Conservation (phyloP, 805 yeast species). For the Kluyveromyces nonfermentans region DNA sequence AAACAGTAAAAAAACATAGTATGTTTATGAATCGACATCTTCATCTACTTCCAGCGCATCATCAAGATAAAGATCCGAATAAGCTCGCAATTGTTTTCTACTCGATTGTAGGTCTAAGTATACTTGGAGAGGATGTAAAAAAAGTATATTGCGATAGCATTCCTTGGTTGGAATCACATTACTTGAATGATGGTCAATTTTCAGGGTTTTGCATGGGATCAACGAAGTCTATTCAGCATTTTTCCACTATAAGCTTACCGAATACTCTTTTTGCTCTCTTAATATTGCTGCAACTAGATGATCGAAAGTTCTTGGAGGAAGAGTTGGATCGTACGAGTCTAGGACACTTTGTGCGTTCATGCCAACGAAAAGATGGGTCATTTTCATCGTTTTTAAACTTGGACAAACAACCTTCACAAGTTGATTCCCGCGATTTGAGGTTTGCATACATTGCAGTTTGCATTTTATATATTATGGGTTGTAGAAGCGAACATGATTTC, state of each 20-base stretch:
- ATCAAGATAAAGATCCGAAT: slow-evolving; percentile 59
- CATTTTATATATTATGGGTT: slow-evolving; percentile 42
- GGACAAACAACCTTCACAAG: slow-evolving; percentile 24
- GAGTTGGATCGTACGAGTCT: slow-evolving; percentile 35
- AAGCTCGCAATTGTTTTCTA: slow-evolving; percentile 64
- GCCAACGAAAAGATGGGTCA: slow-evolving; percentile 54
- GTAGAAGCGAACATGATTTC: slow-evolving; percentile 15
- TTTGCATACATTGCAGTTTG: slow-evolving; percentile 65
- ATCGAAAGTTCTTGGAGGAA: slow-evolving; percentile 31
- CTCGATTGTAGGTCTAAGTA: slow-evolving; percentile 44
- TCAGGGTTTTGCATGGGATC: slow-evolving; percentile 24
- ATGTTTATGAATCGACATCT: slow-evolving; percentile 45
- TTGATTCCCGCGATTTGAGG: slow-evolving; percentile 63
- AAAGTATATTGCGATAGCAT: slow-evolving; percentile 24
- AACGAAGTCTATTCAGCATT: slow-evolving; percentile 9
- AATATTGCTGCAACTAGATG: slow-evolving; percentile 43
- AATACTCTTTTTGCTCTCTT: slow-evolving; percentile 68
- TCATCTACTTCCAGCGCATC: slow-evolving; percentile 42
- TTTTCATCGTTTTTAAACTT: slow-evolving; percentile 40
- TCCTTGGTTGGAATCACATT: slow-evolving; percentile 20
- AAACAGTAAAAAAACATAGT: slow-evolving; percentile 18
- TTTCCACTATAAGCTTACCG: slow-evolving; percentile 46
- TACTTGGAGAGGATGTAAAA: slow-evolving; percentile 21
- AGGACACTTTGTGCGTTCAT: slow-evolving; percentile 44
- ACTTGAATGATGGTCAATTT: slow-evolving; percentile 22